Percentiles rank a stretch among this genome's conserved stretches.
Evolutionary conservation across 768 basidiomycete genomes (phyloP).

Genomic region (Collybia mongolica): DNA sequence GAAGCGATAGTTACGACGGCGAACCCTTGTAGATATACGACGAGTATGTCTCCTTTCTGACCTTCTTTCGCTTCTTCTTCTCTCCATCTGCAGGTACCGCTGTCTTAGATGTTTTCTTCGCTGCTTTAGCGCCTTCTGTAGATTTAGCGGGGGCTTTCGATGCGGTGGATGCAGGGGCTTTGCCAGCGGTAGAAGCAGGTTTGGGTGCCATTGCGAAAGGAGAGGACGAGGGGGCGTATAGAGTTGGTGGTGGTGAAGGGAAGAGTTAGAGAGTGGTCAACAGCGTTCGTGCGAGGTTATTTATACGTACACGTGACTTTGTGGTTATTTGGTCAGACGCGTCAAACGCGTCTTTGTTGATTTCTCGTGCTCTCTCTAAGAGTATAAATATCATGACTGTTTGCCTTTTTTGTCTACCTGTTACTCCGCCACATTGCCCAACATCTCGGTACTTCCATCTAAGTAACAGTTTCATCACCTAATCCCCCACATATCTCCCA

Average conservation of each 20-base stretch:
- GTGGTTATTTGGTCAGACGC: conserved; percentile 35
- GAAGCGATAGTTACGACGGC: conserved; percentile 12
- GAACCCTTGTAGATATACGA: conserved; percentile 94
- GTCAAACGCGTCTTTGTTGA: conserved; percentile 37
- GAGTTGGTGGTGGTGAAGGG: conserved; percentile 32
- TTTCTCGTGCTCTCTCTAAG: conserved; percentile 16
- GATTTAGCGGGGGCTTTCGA: conserved; percentile 74
- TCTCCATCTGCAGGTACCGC: conserved; percentile 61
- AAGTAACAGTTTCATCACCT: conserved; percentile 19
- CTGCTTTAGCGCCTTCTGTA: conserved; percentile 64
- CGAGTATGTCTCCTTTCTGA: conserved; percentile 89
- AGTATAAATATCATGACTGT: conserved; percentile 33
- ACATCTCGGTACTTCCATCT: no score
- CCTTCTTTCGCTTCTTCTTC: conserved; percentile 89
- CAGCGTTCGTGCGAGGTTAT: conserved; percentile 10
- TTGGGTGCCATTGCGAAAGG: conserved; percentile 67
- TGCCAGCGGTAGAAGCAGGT: conserved; percentile 81
- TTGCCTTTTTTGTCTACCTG: conserved; percentile 5
- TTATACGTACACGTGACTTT: conserved; percentile 49
- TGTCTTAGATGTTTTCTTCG: conserved; percentile 73
- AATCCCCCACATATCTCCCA: conserved; percentile 11
- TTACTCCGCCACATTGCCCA: conserved; percentile 3
- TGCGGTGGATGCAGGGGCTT: conserved; percentile 66
- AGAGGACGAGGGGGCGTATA: conserved; percentile 8
- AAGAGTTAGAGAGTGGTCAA: conserved; percentile 20